phyloP scores from a whole-genome alignment of 306 rosid species.

The Abrus precatorius region DNA sequence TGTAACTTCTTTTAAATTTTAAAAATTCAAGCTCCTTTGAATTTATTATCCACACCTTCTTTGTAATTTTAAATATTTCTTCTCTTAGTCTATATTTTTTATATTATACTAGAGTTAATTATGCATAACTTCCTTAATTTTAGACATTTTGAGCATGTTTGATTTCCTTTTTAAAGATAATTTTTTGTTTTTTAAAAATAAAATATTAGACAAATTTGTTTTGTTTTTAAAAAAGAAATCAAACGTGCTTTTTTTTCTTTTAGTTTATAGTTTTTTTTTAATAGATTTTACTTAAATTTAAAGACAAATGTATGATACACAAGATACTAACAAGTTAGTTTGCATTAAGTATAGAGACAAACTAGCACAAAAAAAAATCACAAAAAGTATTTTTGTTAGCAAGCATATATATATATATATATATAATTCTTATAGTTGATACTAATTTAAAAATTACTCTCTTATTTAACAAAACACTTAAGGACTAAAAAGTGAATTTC shows the following conservation, averaged over 20 bases:
- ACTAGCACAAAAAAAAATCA: conserved; percentile 3
- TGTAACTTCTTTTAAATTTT: not conserved
- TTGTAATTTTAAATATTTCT: not conserved
- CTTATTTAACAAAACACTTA: no score
- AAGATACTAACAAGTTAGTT: conserved; percentile 9
- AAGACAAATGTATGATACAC: not conserved
- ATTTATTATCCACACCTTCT: not conserved
- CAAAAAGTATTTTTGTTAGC: no score
- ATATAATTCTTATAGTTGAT: no score
- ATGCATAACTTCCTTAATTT: conserved; percentile 15
- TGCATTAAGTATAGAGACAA: not conserved
- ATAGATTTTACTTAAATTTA: not conserved
- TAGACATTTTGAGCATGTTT: not conserved
- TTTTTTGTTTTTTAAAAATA: not conserved
- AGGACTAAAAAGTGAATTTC: no score
- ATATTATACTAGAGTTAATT: not conserved
- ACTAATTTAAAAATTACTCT: no score
- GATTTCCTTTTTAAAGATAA: no score
- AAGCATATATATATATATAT: no score
- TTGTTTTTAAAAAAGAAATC: no score
- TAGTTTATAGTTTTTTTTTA: not conserved
- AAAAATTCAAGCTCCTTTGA: not conserved
- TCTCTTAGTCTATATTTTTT: not conserved
- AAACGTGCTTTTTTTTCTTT: not conserved
- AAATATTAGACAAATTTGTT: no score